A percentile compares a stretch with the other conserved stretches of the same genome.
phyloP scores from a whole-genome alignment of 2,329 filamentous ascomycete species.

The Aspergillus pseudoterreus region DNA sequence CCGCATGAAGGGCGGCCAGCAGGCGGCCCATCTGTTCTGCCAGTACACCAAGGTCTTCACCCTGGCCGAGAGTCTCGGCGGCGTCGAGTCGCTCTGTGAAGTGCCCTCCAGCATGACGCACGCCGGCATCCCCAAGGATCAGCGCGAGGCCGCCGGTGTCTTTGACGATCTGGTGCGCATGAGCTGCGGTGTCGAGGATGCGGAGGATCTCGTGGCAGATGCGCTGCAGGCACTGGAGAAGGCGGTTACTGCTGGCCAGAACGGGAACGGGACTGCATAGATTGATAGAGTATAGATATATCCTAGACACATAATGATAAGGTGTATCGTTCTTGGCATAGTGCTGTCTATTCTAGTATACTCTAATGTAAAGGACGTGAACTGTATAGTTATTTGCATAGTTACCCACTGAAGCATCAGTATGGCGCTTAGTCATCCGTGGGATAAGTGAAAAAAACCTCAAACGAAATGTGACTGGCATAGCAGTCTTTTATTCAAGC shows the following conservation, averaged over 20 bases:
- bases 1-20: slow-evolving; percentile 81
- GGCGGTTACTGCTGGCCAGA: slow-evolving; percentile 54
- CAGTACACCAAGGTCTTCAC: slow-evolving; percentile 85
- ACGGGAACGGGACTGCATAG: slow-evolving; percentile 35
- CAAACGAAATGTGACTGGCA: too few relatives aligned
- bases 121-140: slow-evolving; percentile 84
- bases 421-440: slow-evolving; percentile 16
- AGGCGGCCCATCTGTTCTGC: slow-evolving; percentile 88
- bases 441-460: neutral
- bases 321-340: neutral
- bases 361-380: too few relatives aligned
- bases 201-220: slow-evolving; percentile 76
- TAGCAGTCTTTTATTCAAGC: too few relatives aligned
- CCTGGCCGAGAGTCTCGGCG: slow-evolving; percentile 85
- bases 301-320: neutral
- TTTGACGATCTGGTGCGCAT: slow-evolving; percentile 91
- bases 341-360: too few relatives aligned
- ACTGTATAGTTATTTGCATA: too few relatives aligned
- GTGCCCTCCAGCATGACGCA: slow-evolving; percentile 96
- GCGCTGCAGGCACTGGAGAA: slow-evolving; percentile 77
- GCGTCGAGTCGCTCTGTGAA: slow-evolving; percentile 88
- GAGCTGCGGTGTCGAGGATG: slow-evolving; percentile 92
- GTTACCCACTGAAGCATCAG: neutral
- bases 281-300: neutral
- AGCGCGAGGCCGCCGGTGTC: slow-evolving; percentile 88